Percentiles rank a stretch among this genome's conserved stretches.
phyloP scores from a whole-genome alignment of 2,329 filamentous ascomycete genomes.

The Coniochaeta pulveracea region DNA sequence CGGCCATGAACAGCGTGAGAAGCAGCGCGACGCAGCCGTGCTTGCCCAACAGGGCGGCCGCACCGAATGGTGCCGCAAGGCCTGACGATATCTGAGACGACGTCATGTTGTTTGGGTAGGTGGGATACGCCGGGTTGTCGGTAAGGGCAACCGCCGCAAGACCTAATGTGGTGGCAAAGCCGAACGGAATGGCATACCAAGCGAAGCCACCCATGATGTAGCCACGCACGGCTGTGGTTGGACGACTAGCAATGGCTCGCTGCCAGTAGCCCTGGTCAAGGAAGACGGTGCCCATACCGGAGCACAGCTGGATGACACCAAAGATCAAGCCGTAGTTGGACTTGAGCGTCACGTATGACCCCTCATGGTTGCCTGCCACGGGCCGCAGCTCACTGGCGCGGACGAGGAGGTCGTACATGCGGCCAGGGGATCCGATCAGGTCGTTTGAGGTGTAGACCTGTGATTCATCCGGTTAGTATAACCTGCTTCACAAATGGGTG shows the following conservation, averaged over 20 bases:
- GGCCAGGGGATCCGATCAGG: constrained; percentile 18
- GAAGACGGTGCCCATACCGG: constrained; percentile 24
- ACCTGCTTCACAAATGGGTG: neutral
- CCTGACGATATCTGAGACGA: constrained; percentile 19
- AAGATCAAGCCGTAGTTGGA: constrained; percentile 23
- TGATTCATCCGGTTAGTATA: neutral
- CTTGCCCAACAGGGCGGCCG: constrained; percentile 22
- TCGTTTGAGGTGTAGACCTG: constrained; percentile 10
- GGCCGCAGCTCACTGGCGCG: constrained; percentile 19
- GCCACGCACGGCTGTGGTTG: constrained; percentile 26
- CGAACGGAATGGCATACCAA: constrained; percentile 25
- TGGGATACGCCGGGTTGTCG: constrained; percentile 14
- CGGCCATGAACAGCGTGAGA: constrained; percentile 34
- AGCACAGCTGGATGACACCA: constrained; percentile 22
- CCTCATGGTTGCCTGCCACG: constrained; percentile 19
- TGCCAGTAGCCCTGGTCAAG: constrained; percentile 33
- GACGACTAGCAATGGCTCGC: constrained; percentile 27
- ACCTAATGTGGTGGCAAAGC: constrained; percentile 23
- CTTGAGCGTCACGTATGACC: constrained; percentile 25
- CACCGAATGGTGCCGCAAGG: constrained; percentile 17
- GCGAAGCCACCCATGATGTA: constrained; percentile 29
- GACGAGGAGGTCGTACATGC: constrained; percentile 24
- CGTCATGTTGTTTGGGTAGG: constrained; percentile 18
- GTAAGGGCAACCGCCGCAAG: constrained; percentile 21
- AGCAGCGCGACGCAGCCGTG: constrained; percentile 22